A percentile compares a stretch with the other conserved stretches of the same genome.
phyloP scores from a whole-genome alignment of 257 asterid species.

The Solanum dulcamara region DNA sequence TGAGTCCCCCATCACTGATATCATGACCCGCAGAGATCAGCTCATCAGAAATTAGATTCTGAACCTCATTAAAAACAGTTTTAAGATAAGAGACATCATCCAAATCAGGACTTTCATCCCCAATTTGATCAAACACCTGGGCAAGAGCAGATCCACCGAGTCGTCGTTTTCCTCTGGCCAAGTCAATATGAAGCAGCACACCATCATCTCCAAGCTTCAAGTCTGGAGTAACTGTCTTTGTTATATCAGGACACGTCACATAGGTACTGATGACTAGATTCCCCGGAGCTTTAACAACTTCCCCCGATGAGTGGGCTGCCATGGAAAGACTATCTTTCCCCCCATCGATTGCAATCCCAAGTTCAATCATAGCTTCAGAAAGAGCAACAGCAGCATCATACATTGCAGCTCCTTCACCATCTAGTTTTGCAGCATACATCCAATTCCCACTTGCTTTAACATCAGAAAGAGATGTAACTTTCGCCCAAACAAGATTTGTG shows the following conservation, averaged over 20 bases:
- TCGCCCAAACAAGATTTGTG: constrained; percentile 89
- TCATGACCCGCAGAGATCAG: constrained; percentile 91
- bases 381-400: constrained; percentile 93
- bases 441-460: constrained; percentile 95
- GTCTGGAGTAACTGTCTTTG: constrained; percentile 91
- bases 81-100: constrained; percentile 72
- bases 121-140: constrained; percentile 84
- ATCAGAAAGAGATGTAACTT: constrained; percentile 30
- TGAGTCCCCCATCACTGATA: constrained; percentile 87
- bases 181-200: constrained; percentile 69
- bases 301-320: constrained; percentile 81
- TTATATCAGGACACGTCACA: constrained; percentile 89
- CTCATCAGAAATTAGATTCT: constrained; percentile 54
- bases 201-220: constrained; percentile 86
- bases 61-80: constrained; percentile 65
- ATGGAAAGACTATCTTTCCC: constrained; percentile 93
- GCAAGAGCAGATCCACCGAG: constrained; percentile 96
- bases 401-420: constrained; percentile 97
- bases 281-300: constrained; percentile 96
- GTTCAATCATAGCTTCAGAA: constrained; percentile 88
- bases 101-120: constrained; percentile 80
- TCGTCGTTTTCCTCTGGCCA: constrained; percentile 76
- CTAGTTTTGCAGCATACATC: constrained; percentile 99
- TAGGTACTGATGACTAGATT: constrained; percentile 82
- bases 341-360: constrained; percentile 92